Base-by-base conservation (phyloP, 2,329 filamentous ascomycete species). In the Canariomyces notabilis region DNA sequence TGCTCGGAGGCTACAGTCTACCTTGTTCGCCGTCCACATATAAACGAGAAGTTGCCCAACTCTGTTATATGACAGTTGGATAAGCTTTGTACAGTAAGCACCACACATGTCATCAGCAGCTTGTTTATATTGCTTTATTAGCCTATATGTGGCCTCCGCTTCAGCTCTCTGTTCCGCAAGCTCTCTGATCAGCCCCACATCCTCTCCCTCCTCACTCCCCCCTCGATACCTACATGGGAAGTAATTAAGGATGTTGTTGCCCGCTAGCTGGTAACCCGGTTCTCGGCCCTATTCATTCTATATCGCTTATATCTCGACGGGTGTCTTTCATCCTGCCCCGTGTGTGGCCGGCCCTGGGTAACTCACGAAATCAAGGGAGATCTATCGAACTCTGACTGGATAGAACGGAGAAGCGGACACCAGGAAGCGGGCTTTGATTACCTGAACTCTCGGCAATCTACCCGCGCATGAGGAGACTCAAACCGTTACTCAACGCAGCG, bases 121-220 rank as follows among this genome's bases (percentile, higher is more conserved):
- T 42, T 46, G 42, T 49, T 46, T 49, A 49, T 49, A 42, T 22
- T 42, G 6, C 9, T 49, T 46, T 46, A 49, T 46, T 46, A 49
- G 47, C 42, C 47, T 49, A 42, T 49, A 42, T 35, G 12, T n/a
- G n/a, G 14, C 35, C 20, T 12, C 21, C 12, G 32, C 21, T 18
- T 23, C 44, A 41, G 26, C 37, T 39, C 26, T 15, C 18, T 6
- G 31, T 37, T 16, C n/a, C n/a, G n/a, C n/a, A 37, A 11, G 8
- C 31, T 29, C 26, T 9, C n/a, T n/a, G n/a, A 29, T 8, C 9
- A 4, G 26, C 26, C 29, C 33, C 42, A 31, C 23, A 38, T 23
- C 36, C 33, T 12, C 26, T 33, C 18, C 16, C 42, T 21, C 8
- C 15, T n/a, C 37, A 37, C 42, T 12, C 37, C 15, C 11, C n/a